Conservation (phyloP, 2,329 filamentous ascomycete genomes). For the Aspergillus oerlinghausenensis region DNA sequence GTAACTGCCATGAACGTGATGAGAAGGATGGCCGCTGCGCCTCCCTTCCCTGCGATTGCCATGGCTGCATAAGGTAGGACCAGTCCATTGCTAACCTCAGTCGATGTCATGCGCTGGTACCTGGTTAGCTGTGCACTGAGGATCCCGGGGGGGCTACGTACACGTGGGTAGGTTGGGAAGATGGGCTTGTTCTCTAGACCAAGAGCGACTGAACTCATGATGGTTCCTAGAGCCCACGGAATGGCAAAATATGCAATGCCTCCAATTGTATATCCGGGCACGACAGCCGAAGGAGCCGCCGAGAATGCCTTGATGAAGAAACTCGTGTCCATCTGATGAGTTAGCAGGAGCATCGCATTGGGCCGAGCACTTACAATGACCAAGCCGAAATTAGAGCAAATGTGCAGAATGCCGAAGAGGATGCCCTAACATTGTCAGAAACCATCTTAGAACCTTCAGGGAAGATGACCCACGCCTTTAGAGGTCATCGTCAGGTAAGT, state of each 20-base stretch:
- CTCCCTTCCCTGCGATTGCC: constrained; percentile 36
- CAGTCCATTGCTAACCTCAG: constrained; percentile 34
- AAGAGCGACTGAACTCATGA: constrained; percentile 47
- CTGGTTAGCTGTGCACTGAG: background rate
- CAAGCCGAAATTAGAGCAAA: constrained; percentile 48
- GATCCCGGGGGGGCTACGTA: constrained; percentile 10
- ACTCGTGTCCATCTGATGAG: constrained; percentile 45
- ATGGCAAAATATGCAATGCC: constrained; percentile 53
- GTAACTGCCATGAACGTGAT: constrained; percentile 43
- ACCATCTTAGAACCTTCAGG: no score
- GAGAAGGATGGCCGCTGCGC: constrained; percentile 33
- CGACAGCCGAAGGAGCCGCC: constrained; percentile 43
- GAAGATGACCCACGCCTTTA: constrained; percentile 35
- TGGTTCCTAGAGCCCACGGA: constrained; percentile 50
- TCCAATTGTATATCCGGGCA: constrained; percentile 50
- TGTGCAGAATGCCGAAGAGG: constrained; percentile 48
- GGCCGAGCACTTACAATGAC: constrained; percentile 39
- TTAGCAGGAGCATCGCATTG: background rate
- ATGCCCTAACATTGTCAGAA: constrained; percentile 36
- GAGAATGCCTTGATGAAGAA: constrained; percentile 54
- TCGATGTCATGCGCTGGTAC: constrained; percentile 32
- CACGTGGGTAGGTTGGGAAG: constrained; percentile 52
- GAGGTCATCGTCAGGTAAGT: constrained; percentile 56
- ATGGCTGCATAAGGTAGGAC: constrained; percentile 38
- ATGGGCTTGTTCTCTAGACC: constrained; percentile 45